Conservation (phyloP, 2,329 filamentous ascomycete genomes). For the Diaporthe sp. region DNA sequence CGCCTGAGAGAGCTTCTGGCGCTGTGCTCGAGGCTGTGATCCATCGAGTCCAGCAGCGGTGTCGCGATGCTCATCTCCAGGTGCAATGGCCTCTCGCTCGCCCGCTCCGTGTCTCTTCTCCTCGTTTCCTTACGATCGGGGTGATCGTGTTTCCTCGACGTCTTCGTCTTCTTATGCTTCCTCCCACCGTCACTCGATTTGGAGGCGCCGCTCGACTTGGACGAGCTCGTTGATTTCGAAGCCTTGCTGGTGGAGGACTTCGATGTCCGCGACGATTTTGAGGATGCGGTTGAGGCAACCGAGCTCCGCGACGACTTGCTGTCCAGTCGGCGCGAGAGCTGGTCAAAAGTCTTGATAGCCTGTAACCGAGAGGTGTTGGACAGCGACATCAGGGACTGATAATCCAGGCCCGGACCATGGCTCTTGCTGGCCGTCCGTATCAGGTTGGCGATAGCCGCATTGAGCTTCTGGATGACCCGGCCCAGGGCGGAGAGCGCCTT, state of each 20-base stretch:
- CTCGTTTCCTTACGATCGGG: neutral
- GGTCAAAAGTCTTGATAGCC: constrained; percentile 63
- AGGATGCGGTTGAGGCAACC: constrained; percentile 29
- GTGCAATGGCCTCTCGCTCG: constrained; percentile 7
- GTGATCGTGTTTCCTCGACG: constrained; percentile 1
- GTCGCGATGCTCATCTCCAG: constrained; percentile 21
- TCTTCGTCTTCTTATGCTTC: neutral
- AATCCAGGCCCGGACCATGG: constrained; percentile 56
- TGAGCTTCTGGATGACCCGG: constrained; percentile 59
- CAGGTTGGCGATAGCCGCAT: constrained; percentile 57
- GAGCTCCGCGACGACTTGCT: constrained; percentile 45
- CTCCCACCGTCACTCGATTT: constrained; percentile 6
- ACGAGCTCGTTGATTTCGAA: constrained; percentile 12
- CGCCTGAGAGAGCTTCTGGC: constrained; percentile 33
- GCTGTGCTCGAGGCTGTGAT: constrained; percentile 18
- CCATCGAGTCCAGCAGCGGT: constrained; percentile 36
- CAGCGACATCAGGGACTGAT: constrained; percentile 60
- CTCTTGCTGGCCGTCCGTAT: constrained; percentile 53
- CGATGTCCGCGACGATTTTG: constrained; percentile 16
- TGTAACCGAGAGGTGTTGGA: constrained; percentile 64
- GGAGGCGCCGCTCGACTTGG: constrained; percentile 17
- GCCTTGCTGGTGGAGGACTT: constrained; percentile 22
- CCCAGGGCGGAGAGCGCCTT: constrained; percentile 55
- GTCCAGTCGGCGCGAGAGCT: constrained; percentile 56
- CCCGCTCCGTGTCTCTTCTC: neutral